Evolutionary conservation across 805 yeast species (phyloP).

Genomic region (Saccharomycopsis sp.): DNA sequence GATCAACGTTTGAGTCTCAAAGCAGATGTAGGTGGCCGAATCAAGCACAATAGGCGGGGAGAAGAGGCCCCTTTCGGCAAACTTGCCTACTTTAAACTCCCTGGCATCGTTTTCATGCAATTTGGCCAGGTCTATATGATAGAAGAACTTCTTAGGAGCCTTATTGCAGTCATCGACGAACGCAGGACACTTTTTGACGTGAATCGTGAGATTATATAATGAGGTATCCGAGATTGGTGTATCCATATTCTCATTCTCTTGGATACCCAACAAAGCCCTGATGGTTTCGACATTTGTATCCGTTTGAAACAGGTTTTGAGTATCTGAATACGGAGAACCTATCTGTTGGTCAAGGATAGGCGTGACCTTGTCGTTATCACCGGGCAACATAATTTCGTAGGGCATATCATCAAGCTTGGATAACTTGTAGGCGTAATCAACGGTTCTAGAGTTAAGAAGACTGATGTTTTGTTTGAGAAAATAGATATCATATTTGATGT

Average conservation of each 20-base stretch:
- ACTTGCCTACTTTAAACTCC: slow-evolving; percentile 4
- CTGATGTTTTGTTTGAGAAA: slow-evolving; percentile 27
- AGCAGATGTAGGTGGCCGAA: slow-evolving; percentile 41
- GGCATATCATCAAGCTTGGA: slow-evolving; percentile 22
- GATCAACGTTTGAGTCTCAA: slow-evolving; percentile 40
- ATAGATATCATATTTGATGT: slow-evolving; percentile 41
- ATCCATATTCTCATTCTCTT: neutral
- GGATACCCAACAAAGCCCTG: slow-evolving; percentile 5
- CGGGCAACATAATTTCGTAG: slow-evolving; percentile 31
- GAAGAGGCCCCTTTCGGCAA: neutral
- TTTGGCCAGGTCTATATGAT: neutral
- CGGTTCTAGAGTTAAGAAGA: slow-evolving; percentile 23
- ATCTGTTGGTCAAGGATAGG: too few relatives aligned
- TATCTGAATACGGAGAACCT: slow-evolving; percentile 6
- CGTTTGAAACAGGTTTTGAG: slow-evolving; percentile 6
- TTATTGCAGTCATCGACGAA: neutral
- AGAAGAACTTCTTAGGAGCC: slow-evolving; percentile 6
- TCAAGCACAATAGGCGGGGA: slow-evolving; percentile 39
- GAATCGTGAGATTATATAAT: neutral
- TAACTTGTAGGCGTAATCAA: slow-evolving; percentile 11
- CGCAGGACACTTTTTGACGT: neutral
- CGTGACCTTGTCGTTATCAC: too few relatives aligned
- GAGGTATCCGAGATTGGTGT: neutral
- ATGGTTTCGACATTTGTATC: slow-evolving; percentile 14
- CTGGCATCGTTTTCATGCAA: slow-evolving; percentile 5